These are phyloP conservation scores for Flaveria sonorensis DNA, from an alignment of 129 eudicot genomes.

Conservation along the genomic window DNA sequence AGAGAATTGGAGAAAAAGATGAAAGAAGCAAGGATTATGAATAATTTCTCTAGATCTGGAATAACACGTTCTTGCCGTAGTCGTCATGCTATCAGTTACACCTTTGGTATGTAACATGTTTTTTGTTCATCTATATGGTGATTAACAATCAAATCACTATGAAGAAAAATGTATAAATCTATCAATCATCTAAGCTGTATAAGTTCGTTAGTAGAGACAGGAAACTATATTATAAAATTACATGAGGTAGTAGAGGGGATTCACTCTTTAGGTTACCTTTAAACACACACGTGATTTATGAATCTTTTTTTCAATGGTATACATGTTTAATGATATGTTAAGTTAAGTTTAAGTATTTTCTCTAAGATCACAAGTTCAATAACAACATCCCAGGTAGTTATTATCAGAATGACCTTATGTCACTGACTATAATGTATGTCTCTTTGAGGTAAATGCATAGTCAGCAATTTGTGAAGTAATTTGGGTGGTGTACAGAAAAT, in stretches of 20 bases:
- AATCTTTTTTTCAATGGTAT: background rate
- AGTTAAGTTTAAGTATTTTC: background rate
- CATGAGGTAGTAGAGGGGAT: background rate
- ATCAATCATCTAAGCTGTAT: conserved; percentile 8
- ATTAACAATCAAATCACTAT: background rate
- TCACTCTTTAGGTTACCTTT: background rate
- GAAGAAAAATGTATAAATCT: background rate
- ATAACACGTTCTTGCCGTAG: conserved; percentile 68
- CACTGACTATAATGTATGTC: background rate
- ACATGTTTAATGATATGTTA: background rate
- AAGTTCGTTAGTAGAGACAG: background rate
- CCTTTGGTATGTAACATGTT: conserved; percentile 59
- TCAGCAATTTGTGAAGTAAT: background rate
- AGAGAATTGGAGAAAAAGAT: conserved; percentile 46
- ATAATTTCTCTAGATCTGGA: conserved; percentile 41
- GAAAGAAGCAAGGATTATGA: conserved; percentile 39
- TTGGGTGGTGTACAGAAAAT: background rate
- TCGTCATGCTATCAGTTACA: conserved; percentile 56
- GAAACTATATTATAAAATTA: background rate
- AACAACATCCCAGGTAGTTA: background rate
- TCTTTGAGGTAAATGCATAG: background rate
- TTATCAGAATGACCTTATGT: background rate
- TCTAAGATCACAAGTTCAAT: background rate
- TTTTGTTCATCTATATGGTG: background rate
- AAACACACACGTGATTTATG: background rate